phyloP scores from a whole-genome alignment of 2,329 filamentous ascomycete species.

The Colletotrichum tanaceti region DNA sequence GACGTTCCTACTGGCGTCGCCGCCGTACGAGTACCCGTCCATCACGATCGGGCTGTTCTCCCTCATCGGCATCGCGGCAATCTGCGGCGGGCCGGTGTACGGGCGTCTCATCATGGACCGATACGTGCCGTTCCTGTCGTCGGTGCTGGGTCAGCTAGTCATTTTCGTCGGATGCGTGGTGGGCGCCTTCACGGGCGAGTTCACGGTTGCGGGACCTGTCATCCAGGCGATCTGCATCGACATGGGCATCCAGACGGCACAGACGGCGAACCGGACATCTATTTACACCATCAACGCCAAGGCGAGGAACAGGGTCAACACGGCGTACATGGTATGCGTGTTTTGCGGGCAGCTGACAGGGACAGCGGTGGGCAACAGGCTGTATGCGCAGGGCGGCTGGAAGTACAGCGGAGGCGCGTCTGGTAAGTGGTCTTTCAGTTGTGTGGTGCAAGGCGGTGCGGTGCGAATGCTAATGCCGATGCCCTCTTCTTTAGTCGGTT shows the following conservation, averaged over 20 bases:
- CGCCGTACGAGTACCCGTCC: slow-evolving; percentile 75
- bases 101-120: slow-evolving; percentile 76
- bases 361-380: slow-evolving; percentile 66
- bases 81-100: slow-evolving; percentile 76
- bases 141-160: slow-evolving; percentile 70
- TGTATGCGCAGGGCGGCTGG: slow-evolving; percentile 66
- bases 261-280: slow-evolving; percentile 77
- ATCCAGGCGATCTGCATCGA: slow-evolving; percentile 78
- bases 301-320: slow-evolving; percentile 81
- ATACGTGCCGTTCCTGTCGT: slow-evolving; percentile 75
- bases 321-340: slow-evolving; percentile 81
- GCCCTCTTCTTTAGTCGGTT: slow-evolving; percentile 23
- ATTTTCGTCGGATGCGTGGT: slow-evolving; percentile 71
- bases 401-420: slow-evolving; percentile 58
- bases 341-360: slow-evolving; percentile 83
- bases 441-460: too few species aligned
- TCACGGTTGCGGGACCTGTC: slow-evolving; percentile 76
- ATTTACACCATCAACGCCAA: slow-evolving; percentile 79
- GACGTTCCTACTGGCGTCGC: slow-evolving; percentile 79
- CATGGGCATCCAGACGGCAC: slow-evolving; percentile 76
- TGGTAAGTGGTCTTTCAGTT: slow-evolving; percentile 45
- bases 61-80: slow-evolving; percentile 78
- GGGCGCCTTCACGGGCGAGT: slow-evolving; percentile 75
- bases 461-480: neutral
- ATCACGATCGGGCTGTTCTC: slow-evolving; percentile 82